Conservation (phyloP, 306 rosid genomes). For the Nissolia schottii region DNA sequence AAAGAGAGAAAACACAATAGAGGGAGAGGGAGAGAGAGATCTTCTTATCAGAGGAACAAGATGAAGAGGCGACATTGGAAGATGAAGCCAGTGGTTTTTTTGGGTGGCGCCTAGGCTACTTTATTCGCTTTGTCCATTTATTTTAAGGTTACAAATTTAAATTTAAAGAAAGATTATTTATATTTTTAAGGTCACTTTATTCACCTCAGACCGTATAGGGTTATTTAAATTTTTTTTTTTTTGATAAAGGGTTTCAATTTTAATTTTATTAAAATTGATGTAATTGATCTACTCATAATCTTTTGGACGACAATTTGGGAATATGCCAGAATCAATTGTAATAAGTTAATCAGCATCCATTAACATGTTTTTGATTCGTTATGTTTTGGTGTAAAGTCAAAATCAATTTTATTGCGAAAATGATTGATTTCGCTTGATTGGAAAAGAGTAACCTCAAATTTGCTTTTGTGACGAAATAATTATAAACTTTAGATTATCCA, state of each 20-base stretch:
- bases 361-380: neutral
- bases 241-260: too few relatives aligned
- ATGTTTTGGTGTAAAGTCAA: neutral
- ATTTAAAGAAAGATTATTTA: neutral
- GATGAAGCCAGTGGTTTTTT: neutral
- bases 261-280: too few relatives aligned
- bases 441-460: neutral
- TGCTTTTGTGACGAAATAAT: neutral
- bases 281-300: neutral
- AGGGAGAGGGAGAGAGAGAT: neutral
- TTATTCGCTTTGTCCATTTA: neutral
- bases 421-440: neutral
- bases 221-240: too few relatives aligned
- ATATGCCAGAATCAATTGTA: neutral
- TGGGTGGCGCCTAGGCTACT: neutral
- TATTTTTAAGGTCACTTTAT: too few relatives aligned
- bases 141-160: neutral
- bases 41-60: neutral
- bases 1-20: neutral
- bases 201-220: too few relatives aligned
- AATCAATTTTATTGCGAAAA: neutral
- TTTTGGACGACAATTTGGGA: neutral
- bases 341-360: neutral
- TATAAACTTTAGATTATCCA: neutral
- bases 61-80: neutral